These are phyloP conservation scores for Ophiostoma montium DNA, from an alignment of 2,329 filamentous ascomycete species.

Conservation along the genomic window DNA sequence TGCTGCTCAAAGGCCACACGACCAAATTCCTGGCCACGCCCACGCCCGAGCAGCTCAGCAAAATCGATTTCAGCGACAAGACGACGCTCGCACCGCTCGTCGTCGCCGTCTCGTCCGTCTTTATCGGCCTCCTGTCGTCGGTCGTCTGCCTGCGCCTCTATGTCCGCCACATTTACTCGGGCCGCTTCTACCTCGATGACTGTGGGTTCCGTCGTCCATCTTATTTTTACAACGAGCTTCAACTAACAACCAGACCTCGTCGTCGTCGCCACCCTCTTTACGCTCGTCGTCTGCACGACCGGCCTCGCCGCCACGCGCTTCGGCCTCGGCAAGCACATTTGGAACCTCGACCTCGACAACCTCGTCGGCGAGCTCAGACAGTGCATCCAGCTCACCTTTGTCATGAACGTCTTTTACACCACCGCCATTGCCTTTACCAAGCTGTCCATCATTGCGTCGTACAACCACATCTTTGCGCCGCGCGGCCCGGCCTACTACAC, in stretches of 20 bases:
- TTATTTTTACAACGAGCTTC: not conserved
- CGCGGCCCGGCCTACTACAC: conserved; percentile 18
- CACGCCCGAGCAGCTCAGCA: conserved; percentile 3
- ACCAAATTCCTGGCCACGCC: too few species aligned
- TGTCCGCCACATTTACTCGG: conserved; percentile 11
- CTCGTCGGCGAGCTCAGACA: conserved; percentile 10
- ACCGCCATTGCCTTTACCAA: conserved; percentile 17
- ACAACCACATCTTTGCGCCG: conserved; percentile 19
- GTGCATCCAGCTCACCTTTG: conserved; percentile 16
- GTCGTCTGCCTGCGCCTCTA: conserved; percentile 13
- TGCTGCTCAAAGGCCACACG: too few species aligned
- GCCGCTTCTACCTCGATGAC: conserved; percentile 16
- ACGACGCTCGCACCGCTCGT: conserved; percentile 8
- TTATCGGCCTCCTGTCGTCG: conserved; percentile 13
- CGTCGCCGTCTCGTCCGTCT: conserved; percentile 11
- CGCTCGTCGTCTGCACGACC: conserved; percentile 12
- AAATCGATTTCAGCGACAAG: conserved; percentile 15
- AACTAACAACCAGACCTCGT: conserved; percentile 7
- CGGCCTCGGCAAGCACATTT: conserved; percentile 18
- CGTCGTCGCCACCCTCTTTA: conserved; percentile 15
- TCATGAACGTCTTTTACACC: conserved; percentile 18
- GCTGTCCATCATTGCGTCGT: conserved; percentile 19
- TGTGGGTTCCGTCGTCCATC: not conserved
- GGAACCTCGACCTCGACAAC: conserved; percentile 14
- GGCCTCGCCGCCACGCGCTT: conserved; percentile 11